Evolutionary conservation across 768 basidiomycete species (phyloP), one percentile per base, ranked within the genome.

Genomic region (Gloeophyllum trabeum): DNA sequence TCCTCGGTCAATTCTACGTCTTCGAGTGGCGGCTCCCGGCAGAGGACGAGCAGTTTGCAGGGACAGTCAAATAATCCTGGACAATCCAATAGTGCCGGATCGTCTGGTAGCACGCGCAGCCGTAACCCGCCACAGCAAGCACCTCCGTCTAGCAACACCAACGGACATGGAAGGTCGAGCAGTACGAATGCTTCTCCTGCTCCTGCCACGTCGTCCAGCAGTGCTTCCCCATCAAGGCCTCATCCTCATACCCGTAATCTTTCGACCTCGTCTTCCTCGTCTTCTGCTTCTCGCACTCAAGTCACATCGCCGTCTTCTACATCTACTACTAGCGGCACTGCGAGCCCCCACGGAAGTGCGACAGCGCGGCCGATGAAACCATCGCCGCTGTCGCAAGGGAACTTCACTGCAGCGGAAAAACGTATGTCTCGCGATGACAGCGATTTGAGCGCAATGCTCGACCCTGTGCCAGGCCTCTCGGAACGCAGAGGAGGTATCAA

Each of bases 351-450:
- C 20, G 28, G 10, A 16, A 10, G 10, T 37, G 20, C 36, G 10
- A 37, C 36, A 7, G 36, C 36, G 7, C 10, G 36, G 10, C 36
- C 36, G 36, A 37, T 21, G 52, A 45, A 58, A 47, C 81, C 81
- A 5, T 83, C 82, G 18, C 83, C 84, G 24, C 63, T 83, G 21
- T 81, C 80, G 16, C 81, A 85, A 56, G 76, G 75, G 37, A 73
- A 63, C 43, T 73, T 70, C 46, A 70, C 75, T 6, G 75, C 76
- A 21, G 60, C 75, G 2, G 83, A 86, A 58, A 76, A 80, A 52
- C 76, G 84, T 41, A 81, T 83, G 73, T 85, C 84, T 18, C 72
- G 74, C 46, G 81, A 84, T 59, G 82, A 86, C 52, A 80, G 75
- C 44, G 81, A 84, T 61, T 64, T 82, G 22, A 72, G 69, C 1